A percentile compares a stretch with the other conserved stretches of the same genome.
Evolutionary conservation across 805 yeast species (phyloP).

Genomic region (Wickerhamomyces ciferrii): DNA sequence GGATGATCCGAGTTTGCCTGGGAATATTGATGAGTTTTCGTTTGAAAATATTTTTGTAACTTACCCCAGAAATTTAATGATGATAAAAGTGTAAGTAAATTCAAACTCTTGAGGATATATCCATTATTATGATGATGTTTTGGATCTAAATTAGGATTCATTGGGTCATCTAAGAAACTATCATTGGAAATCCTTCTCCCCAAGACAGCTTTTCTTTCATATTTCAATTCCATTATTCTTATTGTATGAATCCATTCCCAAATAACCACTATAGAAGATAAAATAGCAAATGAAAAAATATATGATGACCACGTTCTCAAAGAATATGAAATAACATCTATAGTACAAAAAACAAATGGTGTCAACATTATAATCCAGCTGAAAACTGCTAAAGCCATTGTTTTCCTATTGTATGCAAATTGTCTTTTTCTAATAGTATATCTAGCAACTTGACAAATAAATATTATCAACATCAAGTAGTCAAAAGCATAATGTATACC

Average conservation of each 20-base stretch:
- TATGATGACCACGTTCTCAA: conserved; percentile 45
- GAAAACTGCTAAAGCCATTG: conserved; percentile 44
- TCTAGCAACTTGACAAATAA: conserved; percentile 28
- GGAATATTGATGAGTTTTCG: background rate
- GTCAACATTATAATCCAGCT: conserved; percentile 32
- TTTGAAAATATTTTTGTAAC: background rate
- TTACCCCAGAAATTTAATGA: background rate
- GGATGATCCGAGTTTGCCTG: background rate
- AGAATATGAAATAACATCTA: conserved; percentile 33
- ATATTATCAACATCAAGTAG: conserved; percentile 23
- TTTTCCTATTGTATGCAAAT: conserved; percentile 39
- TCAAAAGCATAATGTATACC: conserved; percentile 25
- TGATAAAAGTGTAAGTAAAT: conserved; percentile 10
- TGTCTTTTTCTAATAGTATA: conserved; percentile 33
- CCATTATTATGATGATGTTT: conserved; percentile 1
- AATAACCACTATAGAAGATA: conserved; percentile 45
- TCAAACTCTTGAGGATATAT: conserved; percentile 15
- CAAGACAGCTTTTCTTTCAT: conserved; percentile 52
- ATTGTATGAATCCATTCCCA: conserved; percentile 68
- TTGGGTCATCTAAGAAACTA: conserved; percentile 24
- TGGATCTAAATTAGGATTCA: conserved; percentile 7
- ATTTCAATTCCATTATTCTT: conserved; percentile 39
- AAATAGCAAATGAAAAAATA: conserved; percentile 39
- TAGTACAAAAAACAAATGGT: conserved; percentile 30
- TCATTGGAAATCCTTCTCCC: conserved; percentile 53